phyloP scores from a whole-genome alignment of 768 basidiomycete species.

The Sarcomyxa edulis region DNA sequence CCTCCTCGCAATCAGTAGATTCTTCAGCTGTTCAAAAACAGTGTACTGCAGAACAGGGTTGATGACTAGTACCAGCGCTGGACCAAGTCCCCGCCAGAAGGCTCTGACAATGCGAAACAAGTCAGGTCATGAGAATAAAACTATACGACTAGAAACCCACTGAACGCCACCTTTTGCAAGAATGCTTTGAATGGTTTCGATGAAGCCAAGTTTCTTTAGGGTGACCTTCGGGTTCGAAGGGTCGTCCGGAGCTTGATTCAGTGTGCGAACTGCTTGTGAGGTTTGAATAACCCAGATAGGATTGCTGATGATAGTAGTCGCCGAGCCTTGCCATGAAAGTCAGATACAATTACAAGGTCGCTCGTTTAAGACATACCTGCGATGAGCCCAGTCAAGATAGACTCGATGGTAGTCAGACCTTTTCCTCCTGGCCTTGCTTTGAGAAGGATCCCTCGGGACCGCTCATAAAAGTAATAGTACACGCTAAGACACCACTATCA shows the following conservation, averaged over 20 bases:
- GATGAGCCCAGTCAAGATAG: slow-evolving; percentile 82
- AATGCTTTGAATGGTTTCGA: slow-evolving; percentile 66
- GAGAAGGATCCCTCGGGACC: slow-evolving; percentile 53
- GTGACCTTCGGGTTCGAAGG: slow-evolving; percentile 20
- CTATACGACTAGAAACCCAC: slow-evolving; percentile 22
- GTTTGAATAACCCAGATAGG: slow-evolving; percentile 98
- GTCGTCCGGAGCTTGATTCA: slow-evolving; percentile 28
- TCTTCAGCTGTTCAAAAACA: slow-evolving; percentile 93
- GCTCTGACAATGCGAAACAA: slow-evolving; percentile 32
- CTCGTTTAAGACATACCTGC: slow-evolving; percentile 66
- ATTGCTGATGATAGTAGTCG: slow-evolving; percentile 85
- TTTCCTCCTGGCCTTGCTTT: slow-evolving; percentile 53
- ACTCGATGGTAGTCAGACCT: slow-evolving; percentile 79
- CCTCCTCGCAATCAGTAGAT: slow-evolving; percentile 61
- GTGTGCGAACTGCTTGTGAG: slow-evolving; percentile 69
- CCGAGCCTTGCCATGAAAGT: slow-evolving; percentile 56
- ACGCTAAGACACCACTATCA: slow-evolving; percentile 45
- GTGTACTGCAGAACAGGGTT: slow-evolving; percentile 97
- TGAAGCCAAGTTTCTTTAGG: slow-evolving; percentile 50
- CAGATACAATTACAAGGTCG: slow-evolving; percentile 1
- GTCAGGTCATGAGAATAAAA: background rate
- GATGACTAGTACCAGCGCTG: slow-evolving; percentile 87
- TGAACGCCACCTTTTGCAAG: slow-evolving; percentile 63
- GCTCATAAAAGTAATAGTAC: slow-evolving; percentile 92
- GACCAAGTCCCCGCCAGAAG: slow-evolving; percentile 91